These are phyloP conservation scores for Hericium coralloides DNA, from an alignment of 768 basidiomycete genomes.

Conservation along the genomic window DNA sequence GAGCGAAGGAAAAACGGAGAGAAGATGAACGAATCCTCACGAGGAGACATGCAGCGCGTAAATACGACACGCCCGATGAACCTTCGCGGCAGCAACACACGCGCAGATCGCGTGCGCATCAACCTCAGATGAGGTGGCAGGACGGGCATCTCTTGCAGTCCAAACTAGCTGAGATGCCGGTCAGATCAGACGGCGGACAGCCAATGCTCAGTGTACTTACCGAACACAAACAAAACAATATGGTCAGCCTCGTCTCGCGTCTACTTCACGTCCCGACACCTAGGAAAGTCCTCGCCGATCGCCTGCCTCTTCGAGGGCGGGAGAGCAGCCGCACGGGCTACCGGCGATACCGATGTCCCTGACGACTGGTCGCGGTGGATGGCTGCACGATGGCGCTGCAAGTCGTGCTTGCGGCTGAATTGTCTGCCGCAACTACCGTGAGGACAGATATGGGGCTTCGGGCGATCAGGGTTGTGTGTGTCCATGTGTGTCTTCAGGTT, in stretches of 20 bases:
- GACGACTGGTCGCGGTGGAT: constrained; percentile 43
- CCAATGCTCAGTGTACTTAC: not conserved
- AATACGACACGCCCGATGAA: constrained; percentile 15
- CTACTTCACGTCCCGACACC: constrained; percentile 59
- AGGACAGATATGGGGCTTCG: constrained; percentile 85
- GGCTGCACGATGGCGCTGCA: constrained; percentile 81
- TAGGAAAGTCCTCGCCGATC: constrained; percentile 10
- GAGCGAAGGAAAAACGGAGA: no score
- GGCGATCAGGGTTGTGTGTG: constrained; percentile 87
- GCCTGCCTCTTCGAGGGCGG: constrained; percentile 14
- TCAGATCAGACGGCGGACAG: not conserved
- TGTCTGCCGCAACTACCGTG: constrained; percentile 81
- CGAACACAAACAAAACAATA: not conserved
- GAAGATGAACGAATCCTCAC: not conserved
- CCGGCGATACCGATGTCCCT: constrained; percentile 15
- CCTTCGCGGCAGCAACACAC: constrained; percentile 17
- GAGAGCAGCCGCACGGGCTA: constrained; percentile 8
- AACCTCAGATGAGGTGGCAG: constrained; percentile 13
- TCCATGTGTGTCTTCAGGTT: constrained; percentile 94
- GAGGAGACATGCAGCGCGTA: constrained; percentile 3
- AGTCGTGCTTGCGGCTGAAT: constrained; percentile 91
- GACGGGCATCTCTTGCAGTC: constrained; percentile 9
- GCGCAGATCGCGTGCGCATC: constrained; percentile 12
- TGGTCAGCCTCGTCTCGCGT: not conserved
- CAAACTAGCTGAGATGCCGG: not conserved